Conservation (phyloP, 2,329 filamentous ascomycete genomes). For the Penicillium glabrum region DNA sequence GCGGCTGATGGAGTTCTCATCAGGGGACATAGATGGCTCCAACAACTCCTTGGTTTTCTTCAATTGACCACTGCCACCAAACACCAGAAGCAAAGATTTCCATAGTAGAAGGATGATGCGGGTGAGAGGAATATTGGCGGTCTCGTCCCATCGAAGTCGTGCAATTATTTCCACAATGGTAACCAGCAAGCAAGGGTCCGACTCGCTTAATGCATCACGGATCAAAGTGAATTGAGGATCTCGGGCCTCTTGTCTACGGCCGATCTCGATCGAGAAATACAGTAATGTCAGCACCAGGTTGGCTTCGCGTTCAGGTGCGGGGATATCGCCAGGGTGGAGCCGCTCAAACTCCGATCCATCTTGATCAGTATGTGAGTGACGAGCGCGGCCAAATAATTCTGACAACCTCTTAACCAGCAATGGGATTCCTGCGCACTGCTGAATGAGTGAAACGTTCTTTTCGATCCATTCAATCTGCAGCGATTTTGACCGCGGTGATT, state of each 20-base stretch:
- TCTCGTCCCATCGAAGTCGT: conserved; percentile 69
- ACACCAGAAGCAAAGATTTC: conserved; percentile 85
- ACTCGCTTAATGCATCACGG: conserved; percentile 46
- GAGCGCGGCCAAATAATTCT: conserved; percentile 40
- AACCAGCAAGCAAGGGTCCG: conserved; percentile 68
- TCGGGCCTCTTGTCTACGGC: conserved; percentile 35
- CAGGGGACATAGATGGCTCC: conserved; percentile 52
- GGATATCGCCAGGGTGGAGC: conserved; percentile 32
- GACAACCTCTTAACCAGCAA: conserved; percentile 40
- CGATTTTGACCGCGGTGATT: conserved; percentile 48
- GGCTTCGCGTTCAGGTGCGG: conserved; percentile 40
- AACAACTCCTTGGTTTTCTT: conserved; percentile 72
- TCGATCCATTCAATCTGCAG: conserved; percentile 51
- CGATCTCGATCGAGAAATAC: conserved; percentile 44
- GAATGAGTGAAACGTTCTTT: conserved; percentile 39
- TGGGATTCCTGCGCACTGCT: conserved; percentile 36
- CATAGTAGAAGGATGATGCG: conserved; percentile 81
- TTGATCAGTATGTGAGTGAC: conserved; percentile 23
- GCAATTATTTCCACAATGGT: conserved; percentile 70
- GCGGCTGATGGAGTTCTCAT: conserved; percentile 47
- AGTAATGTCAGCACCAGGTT: conserved; percentile 45
- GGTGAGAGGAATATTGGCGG: conserved; percentile 56
- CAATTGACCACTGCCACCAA: conserved; percentile 76
- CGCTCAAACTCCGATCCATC: conserved; percentile 33
- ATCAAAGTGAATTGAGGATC: conserved; percentile 24